phyloP scores from a whole-genome alignment of 2,329 filamentous ascomycete genomes.

The Neospermospora avenae region DNA sequence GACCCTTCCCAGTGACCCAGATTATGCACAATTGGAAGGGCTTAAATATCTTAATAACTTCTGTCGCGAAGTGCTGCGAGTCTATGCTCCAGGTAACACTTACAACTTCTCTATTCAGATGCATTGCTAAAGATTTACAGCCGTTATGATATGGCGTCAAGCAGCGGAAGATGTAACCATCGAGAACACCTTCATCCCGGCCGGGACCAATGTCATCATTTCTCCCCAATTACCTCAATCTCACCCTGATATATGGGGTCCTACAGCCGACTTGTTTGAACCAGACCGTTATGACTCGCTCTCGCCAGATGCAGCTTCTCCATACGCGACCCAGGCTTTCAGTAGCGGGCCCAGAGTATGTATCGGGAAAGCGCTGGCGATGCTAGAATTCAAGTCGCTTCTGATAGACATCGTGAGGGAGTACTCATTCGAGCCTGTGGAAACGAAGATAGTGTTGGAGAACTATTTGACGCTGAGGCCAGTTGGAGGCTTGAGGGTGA shows the following conservation, averaged over 20 bases:
- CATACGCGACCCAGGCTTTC: constrained; percentile 24
- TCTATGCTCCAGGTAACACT: constrained; percentile 47
- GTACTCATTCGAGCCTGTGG: constrained; percentile 8
- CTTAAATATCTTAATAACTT: constrained; percentile 76
- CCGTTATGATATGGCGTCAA: constrained; percentile 46
- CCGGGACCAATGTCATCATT: constrained; percentile 16
- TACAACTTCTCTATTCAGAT: background rate
- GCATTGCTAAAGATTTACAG: background rate
- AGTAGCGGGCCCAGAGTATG: constrained; percentile 16
- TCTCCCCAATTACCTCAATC: constrained; percentile 10
- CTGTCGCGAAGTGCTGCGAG: constrained; percentile 68
- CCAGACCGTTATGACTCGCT: constrained; percentile 21
- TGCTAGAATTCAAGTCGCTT: constrained; percentile 27
- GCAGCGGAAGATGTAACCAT: constrained; percentile 11
- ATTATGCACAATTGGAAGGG: constrained; percentile 55
- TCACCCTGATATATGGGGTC: constrained; percentile 24
- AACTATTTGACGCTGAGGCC: constrained; percentile 5
- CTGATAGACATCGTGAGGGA: constrained; percentile 18
- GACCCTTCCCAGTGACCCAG: constrained; percentile 45
- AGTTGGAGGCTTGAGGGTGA: constrained; percentile 6
- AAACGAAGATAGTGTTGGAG: background rate
- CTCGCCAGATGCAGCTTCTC: constrained; percentile 16
- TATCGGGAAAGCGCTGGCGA: constrained; percentile 19
- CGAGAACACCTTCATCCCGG: constrained; percentile 11
- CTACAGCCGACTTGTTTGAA: constrained; percentile 18